These are phyloP conservation scores for Croton laevigatus DNA, from an alignment of 441 rosid species.

Conservation along the genomic window DNA sequence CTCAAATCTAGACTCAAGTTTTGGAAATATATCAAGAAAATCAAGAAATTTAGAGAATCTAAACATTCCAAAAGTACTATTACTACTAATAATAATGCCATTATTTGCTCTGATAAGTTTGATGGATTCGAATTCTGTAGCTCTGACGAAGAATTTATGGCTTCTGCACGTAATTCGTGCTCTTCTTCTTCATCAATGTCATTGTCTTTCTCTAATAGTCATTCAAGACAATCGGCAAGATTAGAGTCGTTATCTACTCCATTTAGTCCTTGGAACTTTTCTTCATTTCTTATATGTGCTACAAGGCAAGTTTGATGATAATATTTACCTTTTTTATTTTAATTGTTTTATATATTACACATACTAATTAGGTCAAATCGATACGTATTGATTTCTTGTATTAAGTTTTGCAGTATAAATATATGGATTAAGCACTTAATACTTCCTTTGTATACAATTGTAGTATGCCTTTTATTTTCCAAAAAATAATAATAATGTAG, in stretches of 20 bases:
- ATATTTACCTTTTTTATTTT: not conserved
- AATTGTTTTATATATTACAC: not conserved
- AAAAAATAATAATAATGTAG: too few species aligned
- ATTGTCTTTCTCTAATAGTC: conserved; percentile 28
- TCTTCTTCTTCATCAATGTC: conserved; percentile 37
- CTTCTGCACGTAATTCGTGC: conserved; percentile 32
- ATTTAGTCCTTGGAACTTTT: conserved; percentile 33
- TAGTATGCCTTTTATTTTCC: too few species aligned
- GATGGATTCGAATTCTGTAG: conserved; percentile 31
- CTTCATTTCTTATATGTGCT: conserved; percentile 25
- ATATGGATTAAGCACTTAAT: not conserved
- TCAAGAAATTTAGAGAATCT: not conserved
- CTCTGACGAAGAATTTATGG: conserved; percentile 33
- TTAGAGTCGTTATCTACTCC: conserved; percentile 12
- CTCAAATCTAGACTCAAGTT: conserved; percentile 31
- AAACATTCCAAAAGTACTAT: not conserved
- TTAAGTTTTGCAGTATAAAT: not conserved
- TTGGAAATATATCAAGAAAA: conserved; percentile 41
- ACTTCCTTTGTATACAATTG: too few species aligned
- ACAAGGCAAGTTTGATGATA: conserved; percentile 27
- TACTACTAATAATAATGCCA: not conserved
- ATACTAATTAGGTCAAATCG: too few species aligned
- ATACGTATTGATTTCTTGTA: not conserved
- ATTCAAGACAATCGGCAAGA: conserved; percentile 25
- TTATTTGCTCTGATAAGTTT: conserved; percentile 22